Percentiles rank a stretch among this genome's conserved stretches.
phyloP scores from a whole-genome alignment of 306 rosid species.

The Pterocarpus macrocarpus region DNA sequence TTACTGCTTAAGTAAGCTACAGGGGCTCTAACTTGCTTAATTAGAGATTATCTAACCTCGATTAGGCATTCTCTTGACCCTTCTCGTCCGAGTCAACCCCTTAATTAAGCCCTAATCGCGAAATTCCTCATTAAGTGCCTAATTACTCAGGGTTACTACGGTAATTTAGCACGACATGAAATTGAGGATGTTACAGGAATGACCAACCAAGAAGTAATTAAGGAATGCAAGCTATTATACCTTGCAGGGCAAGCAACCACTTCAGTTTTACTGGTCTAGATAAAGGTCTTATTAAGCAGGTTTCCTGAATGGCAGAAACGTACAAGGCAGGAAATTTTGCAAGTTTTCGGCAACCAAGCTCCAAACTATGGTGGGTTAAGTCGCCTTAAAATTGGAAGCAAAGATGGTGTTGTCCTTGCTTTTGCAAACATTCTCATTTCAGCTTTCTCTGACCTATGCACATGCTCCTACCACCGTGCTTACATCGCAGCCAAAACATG shows the following conservation, averaged over 20 bases:
- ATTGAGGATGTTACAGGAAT: too few species aligned
- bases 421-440: constrained; percentile 48
- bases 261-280: constrained; percentile 55
- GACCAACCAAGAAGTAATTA: constrained; percentile 57
- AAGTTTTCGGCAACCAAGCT: constrained; percentile 51
- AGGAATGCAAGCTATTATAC: constrained; percentile 65
- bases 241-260: constrained; percentile 66
- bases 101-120: too few species aligned
- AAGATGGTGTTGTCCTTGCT: constrained; percentile 57
- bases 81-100: too few species aligned
- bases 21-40: too few species aligned
- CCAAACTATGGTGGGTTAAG: constrained; percentile 51
- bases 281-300: constrained; percentile 50
- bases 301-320: constrained; percentile 62
- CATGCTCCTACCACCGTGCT: constrained; percentile 38
- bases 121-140: too few species aligned
- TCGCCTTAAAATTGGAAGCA: constrained; percentile 55
- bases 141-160: too few species aligned
- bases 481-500: constrained; percentile 49
- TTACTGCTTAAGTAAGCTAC: too few species aligned
- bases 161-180: too few species aligned
- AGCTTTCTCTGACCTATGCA: constrained; percentile 47
- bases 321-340: constrained; percentile 59
- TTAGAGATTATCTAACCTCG: too few species aligned
- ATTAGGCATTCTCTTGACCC: too few species aligned